These are phyloP conservation scores for Hypoxylon intermedium DNA, from an alignment of 495 filamentous ascomycete genomes.

Conservation along the genomic window DNA sequence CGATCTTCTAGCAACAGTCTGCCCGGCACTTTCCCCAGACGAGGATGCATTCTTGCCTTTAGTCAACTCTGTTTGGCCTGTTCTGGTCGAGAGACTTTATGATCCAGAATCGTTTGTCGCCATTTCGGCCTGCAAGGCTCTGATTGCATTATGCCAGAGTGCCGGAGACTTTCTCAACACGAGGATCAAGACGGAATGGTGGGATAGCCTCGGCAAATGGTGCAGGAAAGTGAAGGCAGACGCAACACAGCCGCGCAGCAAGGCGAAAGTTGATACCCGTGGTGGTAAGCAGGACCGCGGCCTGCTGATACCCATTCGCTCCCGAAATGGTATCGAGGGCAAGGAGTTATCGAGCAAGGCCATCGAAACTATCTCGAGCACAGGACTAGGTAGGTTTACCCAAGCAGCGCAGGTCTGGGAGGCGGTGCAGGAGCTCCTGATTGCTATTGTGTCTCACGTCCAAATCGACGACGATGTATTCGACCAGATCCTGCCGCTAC, in stretches of 20 bases:
- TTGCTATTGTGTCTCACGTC: conserved; percentile 62
- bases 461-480: conserved; percentile 67
- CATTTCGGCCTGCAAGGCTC: conserved; percentile 68
- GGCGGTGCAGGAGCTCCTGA: conserved; percentile 60
- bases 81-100: conserved; percentile 71
- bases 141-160: conserved; percentile 65
- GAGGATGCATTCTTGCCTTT: conserved; percentile 86
- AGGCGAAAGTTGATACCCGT: conserved; percentile 46
- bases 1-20: conserved; percentile 71
- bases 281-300: conserved; percentile 28
- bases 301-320: conserved; percentile 41
- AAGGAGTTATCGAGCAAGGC: conserved; percentile 14
- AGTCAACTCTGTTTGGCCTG: conserved; percentile 88
- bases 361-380: conserved; percentile 11
- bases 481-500: conserved; percentile 69
- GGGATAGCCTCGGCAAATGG: conserved; percentile 56
- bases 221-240: conserved; percentile 42
- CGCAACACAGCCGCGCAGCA: conserved; percentile 44
- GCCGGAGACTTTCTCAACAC: conserved; percentile 83
- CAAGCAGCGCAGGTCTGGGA: conserved; percentile 66
- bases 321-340: conserved; percentile 18
- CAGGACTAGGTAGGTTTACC: conserved; percentile 58
- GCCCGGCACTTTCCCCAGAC: conserved; percentile 71
- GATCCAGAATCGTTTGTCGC: conserved; percentile 80
- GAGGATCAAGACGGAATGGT: conserved; percentile 74